Evolutionary conservation across 78 protist species (phyloP).

Genomic region (Dictyostelium discoideum): dicty_2.7 NC_007090.3:972001-972500

Average conservation of each 20-base stretch:
- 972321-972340: background rate
- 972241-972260: background rate
- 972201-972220: background rate
- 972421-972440: constrained; percentile 52
- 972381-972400: background rate
- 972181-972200: background rate
- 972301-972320: background rate
- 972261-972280: background rate
- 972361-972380: background rate
- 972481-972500: constrained; percentile 4
- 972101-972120: background rate
- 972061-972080: too few relatives aligned
- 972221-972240: background rate
- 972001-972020: background rate
- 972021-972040: background rate
- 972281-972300: background rate
- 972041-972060: background rate
- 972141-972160: background rate
- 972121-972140: background rate
- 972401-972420: background rate
- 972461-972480: constrained; percentile 61
- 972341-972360: background rate
- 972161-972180: background rate
- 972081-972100: background rate
- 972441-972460: constrained; percentile 71